Base-by-base conservation (phyloP, 2,329 filamentous ascomycete genomes). In the Cladosporium phlei region DNA sequence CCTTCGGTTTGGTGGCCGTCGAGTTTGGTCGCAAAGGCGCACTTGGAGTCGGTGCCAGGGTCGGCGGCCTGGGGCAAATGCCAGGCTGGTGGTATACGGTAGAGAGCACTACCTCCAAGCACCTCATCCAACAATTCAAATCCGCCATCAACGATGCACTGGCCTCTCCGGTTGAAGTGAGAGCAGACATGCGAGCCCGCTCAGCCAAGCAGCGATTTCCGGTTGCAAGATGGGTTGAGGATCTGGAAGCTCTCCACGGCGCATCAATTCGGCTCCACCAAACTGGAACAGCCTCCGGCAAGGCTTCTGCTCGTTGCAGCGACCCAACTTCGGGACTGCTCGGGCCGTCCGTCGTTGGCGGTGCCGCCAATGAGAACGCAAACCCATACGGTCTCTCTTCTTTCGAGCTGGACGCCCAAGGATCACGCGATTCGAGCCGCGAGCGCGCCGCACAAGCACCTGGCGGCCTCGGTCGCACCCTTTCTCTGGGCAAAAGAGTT, bases 21-120 rank as follows among this genome's bases (percentile, higher is more conserved):
- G 81, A 85, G 56, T 85, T 85, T 53, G 81, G 81, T 46, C 72
- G 82, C 14, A 84, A 85, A 60, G 82, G 81, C 55, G 82, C 81
- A 17, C 70, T 85, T 34, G 81, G 81, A 54, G 79, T 85, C 46
- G 82, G 81, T 33, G 78, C 80, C 27, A 72, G 80, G 45, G 82
- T 85, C 24, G 81, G 81, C 53, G 82, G 81, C 44, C 70, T 85
- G 16, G 80, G 81, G 11, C 78, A 82, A 58, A 83, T 85, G 80
- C 82, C 82, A 14, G 82, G 82, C 14, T 84, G 80, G 76, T 85
- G 81, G 81, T 85, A 78, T 60, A 83, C 81, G 0, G 77, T 85
- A 47, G 82, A 85, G 59, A 82, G 78, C 0, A 80, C 74, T 5
- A 78, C 78, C 1, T 81, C 80, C 0, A 73, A 73, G 30, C 81